These are phyloP conservation scores for Quercus alba DNA, from an alignment of 306 rosid genomes.

Conservation along the genomic window DNA sequence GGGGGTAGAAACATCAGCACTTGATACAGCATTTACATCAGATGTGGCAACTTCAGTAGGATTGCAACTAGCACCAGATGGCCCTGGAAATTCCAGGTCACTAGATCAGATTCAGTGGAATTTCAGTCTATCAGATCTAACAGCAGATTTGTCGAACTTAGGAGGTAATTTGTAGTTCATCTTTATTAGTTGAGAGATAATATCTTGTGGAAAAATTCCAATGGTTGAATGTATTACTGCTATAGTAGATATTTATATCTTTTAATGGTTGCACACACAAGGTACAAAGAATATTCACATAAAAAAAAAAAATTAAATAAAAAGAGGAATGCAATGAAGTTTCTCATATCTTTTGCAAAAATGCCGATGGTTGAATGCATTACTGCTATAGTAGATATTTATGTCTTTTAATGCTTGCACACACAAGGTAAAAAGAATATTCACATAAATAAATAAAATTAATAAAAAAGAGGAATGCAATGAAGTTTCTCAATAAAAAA, in stretches of 20 bases:
- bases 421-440: not conserved
- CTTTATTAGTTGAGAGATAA: not conserved
- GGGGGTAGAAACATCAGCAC: conserved; percentile 75
- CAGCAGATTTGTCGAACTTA: conserved; percentile 85
- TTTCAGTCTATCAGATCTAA: conserved; percentile 84
- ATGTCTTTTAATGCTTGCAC: not conserved
- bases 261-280: not conserved
- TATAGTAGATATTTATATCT: not conserved
- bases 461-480: not conserved
- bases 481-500: not conserved
- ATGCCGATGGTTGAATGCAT: not conserved
- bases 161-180: conserved; percentile 62
- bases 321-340: not conserved
- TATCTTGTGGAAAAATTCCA: not conserved
- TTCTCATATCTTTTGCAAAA: too few relatives aligned
- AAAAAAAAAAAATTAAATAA: not conserved
- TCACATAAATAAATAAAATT: not conserved
- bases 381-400: not conserved
- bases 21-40: conserved; percentile 84
- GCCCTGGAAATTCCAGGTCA: conserved; percentile 76
- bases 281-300: not conserved
- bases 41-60: conserved; percentile 85
- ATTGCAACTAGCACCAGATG: conserved; percentile 83
- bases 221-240: not conserved
- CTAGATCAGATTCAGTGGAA: conserved; percentile 93